These are phyloP conservation scores for Entrophospora sp. DNA, from an alignment of 192 early-diverging fungal species.

Conservation along the genomic window DNA sequence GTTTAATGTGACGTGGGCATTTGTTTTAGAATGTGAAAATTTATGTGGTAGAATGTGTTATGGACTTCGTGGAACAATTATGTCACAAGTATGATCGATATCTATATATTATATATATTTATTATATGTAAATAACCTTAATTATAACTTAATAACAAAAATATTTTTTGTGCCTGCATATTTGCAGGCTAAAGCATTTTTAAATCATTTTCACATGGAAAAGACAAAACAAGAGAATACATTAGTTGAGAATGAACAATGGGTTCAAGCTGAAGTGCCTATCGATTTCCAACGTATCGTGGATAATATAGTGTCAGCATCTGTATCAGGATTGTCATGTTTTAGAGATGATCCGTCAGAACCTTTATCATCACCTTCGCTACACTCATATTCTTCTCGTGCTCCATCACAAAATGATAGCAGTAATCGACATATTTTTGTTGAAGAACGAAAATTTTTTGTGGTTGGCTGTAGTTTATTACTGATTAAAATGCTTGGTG, in stretches of 20 bases:
- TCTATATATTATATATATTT: too few species aligned
- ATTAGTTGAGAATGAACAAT: constrained; percentile 94
- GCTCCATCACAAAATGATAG: constrained; percentile 12
- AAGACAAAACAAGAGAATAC: constrained; percentile 76
- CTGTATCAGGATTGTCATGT: constrained; percentile 29
- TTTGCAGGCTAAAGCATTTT: constrained; percentile 73
- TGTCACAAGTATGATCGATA: constrained; percentile 85
- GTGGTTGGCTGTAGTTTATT: constrained; percentile 85
- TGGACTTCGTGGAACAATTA: constrained; percentile 77
- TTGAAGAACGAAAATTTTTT: constrained; percentile 70
- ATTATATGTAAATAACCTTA: too few species aligned
- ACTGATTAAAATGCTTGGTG: constrained; percentile 84
- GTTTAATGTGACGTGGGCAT: constrained; percentile 72
- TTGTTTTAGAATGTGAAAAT: constrained; percentile 68
- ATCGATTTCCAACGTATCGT: constrained; percentile 86
- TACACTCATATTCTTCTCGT: constrained; percentile 15
- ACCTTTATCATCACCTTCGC: background rate
- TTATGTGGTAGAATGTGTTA: constrained; percentile 82
- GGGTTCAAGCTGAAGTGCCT: constrained; percentile 89
- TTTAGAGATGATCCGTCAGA: constrained; percentile 27
- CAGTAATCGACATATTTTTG: constrained; percentile 57
- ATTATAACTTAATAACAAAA: too few species aligned
- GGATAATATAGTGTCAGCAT: constrained; percentile 55
- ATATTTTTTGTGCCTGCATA: background rate
- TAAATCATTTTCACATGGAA: constrained; percentile 91